These are phyloP conservation scores for Nepenthes gracilis DNA, from an alignment of 148 eudicot genomes.

Conservation along the genomic window DNA sequence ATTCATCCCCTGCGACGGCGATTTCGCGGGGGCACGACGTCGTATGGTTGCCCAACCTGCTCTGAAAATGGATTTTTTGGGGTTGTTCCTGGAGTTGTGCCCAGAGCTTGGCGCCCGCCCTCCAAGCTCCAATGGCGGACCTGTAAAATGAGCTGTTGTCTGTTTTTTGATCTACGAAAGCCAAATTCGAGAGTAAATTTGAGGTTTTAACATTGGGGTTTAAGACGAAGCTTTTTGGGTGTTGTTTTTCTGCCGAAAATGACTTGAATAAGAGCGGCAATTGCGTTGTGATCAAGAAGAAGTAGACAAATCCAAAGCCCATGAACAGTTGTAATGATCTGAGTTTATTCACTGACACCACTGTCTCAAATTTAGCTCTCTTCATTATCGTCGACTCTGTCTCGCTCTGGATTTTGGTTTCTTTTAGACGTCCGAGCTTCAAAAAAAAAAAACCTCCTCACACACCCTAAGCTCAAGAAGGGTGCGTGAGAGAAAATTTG, in stretches of 20 bases:
- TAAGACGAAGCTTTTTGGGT: background rate
- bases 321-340: conserved; percentile 45
- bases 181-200: conserved; percentile 16
- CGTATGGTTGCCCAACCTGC: conserved; percentile 4
- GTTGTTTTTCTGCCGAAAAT: background rate
- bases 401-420: too few species aligned
- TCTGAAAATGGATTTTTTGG: conserved; percentile 9
- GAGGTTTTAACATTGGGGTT: conserved; percentile 1
- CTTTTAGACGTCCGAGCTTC: too few species aligned
- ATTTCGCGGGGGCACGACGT: conserved; percentile 28
- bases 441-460: too few species aligned
- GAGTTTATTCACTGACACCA: conserved; percentile 40
- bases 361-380: conserved; percentile 35
- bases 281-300: conserved; percentile 45
- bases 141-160: conserved; percentile 24
- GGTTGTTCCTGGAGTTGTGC: conserved; percentile 17
- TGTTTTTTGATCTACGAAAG: background rate
- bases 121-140: conserved; percentile 44
- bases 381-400: conserved; percentile 15
- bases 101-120: conserved; percentile 31
- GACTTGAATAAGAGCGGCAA: conserved; percentile 36
- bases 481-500: too few species aligned
- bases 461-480: too few species aligned
- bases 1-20: conserved; percentile 18
- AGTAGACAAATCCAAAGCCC: conserved; percentile 37